Evolutionary conservation across 352 stramenopile species (phyloP), one percentile per base, ranked within the genome.

Genomic region (Peronospora tabacina): DNA sequence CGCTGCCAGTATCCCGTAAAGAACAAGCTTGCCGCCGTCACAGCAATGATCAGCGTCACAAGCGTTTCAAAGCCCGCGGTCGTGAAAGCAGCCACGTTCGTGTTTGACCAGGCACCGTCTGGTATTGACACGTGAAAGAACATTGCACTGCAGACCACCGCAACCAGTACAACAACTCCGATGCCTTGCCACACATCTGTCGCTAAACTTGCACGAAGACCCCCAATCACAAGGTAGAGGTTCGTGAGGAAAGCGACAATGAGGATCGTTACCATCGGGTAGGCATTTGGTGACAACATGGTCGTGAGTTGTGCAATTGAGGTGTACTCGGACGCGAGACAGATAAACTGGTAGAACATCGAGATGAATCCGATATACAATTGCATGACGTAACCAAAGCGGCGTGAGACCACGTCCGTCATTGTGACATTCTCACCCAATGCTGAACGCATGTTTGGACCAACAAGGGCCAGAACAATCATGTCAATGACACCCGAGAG

Each of bases 341-440:
- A 90, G 63, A 90, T 85, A 48, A 90, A 86, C 63, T 90, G 79
- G 69, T 84, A 87, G 43, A 90, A 87, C 30, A 87, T 61, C 13
- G 79, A 71, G 38, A 87, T 76, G 48, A 82, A 58, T 12, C 63
- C 61, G 17, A 85, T 61, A 62, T 87, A 87, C 8, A 76, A 57
- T 37, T 90, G 75, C 72, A 85, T 85, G 16, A 66, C 35, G 36
- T 73, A 70, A 24, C 75, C 76, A 44, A 82, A 90, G 20, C 76
- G 72, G 35, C 81, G 67, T 8, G 64, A 49, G 1, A 49, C 66
- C 24, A 82, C 82, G 54, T 90, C 75, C 20, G 70, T 85, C 60
- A 90, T 70, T 40, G 75, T 90, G 35, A 87, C 66, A 38, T 81
- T 81, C 1, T 85, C 72, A 16, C 79, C 74, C 20, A 90, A 57